Evolutionary conservation across 805 yeast genomes (phyloP).

Genomic region (Cyberlindnera mississippiensis): DNA sequence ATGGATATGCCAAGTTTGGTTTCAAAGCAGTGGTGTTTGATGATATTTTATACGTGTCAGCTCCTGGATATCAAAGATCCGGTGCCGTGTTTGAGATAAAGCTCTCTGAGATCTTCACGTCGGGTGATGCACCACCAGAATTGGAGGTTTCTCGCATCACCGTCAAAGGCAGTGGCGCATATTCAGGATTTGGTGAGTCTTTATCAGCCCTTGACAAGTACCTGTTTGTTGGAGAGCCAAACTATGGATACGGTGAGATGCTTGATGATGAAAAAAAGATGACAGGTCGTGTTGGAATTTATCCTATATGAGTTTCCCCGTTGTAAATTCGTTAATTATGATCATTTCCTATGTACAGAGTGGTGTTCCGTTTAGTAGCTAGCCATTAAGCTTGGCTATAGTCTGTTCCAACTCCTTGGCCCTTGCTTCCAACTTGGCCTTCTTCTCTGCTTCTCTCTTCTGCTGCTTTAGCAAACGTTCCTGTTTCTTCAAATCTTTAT

Average conservation of each 20-base stretch:
- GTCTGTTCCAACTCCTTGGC: constrained; percentile 15
- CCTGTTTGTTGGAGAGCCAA: constrained; percentile 38
- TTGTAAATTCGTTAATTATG: neutral
- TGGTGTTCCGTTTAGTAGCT: neutral
- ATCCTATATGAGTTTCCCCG: constrained; percentile 2
- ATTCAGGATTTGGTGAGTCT: constrained; percentile 42
- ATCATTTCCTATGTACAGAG: constrained; percentile 3
- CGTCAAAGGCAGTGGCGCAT: constrained; percentile 25
- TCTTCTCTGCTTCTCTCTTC: constrained; percentile 24
- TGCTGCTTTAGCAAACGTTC: constrained; percentile 25
- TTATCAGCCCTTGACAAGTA: constrained; percentile 28
- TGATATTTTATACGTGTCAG: constrained; percentile 33
- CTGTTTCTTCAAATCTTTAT: constrained; percentile 17
- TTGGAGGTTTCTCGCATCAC: constrained; percentile 14
- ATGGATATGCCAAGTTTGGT: constrained; percentile 19
- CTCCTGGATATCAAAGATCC: constrained; percentile 46
- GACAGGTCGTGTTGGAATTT: constrained; percentile 32
- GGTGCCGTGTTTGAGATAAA: constrained; percentile 41
- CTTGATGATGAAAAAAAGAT: constrained; percentile 24
- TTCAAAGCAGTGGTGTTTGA: constrained; percentile 5
- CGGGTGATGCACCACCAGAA: neutral
- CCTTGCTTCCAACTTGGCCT: constrained; percentile 17
- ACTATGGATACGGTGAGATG: constrained; percentile 32
- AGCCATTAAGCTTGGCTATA: constrained; percentile 1
- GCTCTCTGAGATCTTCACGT: constrained; percentile 20